Base-by-base conservation (phyloP, 306 rosid genomes). In the Trifolium dubium region DNA sequence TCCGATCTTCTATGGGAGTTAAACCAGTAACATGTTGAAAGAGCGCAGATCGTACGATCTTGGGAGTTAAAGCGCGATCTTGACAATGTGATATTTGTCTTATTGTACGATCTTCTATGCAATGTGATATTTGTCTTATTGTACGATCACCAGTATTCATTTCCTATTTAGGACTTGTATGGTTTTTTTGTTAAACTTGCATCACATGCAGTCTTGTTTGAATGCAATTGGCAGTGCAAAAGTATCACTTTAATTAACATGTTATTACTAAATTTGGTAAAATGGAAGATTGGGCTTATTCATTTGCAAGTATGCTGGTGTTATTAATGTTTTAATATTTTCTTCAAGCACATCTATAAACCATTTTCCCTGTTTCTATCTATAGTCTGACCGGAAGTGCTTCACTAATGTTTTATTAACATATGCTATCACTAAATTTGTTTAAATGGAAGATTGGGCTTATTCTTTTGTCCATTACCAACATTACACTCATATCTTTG, bases 401-500 rank as follows among this genome's bases (percentile, higher is more conserved):
- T 54, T 55, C 28, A 35, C 30, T 49, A 5, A 29, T 39, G 43
- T 53, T 51, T 53, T 10, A 13, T 12, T 54, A 7, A 32, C 8
- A 39, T 15, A 50, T 50, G 23, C 6, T 44, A 31, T 7, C 11
- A 19, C 37, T 47, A 10, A 47, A 58, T 19, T 12, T 34, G 13
- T 47, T 31, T 67, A 18, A 37, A 17, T 47, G 35, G 64, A 14
- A 43, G 51, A 17, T 63, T 30, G 30, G 46, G 39, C 34, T 55
- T 8, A 11, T 63, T 53, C 2, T 18, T 37, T 39, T 62, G 39
- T 35, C 28, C 6, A 18, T 47, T 10, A 43, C 8, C 10, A 3
- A 60, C 63, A 31, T 56, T 76, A 66, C 31, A 54, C n/a, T 64
- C 32, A 10, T 54, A 12, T 64, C 11, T 51, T 5, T 30, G 62